Percentiles rank a stretch among this genome's conserved stretches.
phyloP scores from a whole-genome alignment of 345 rosid genomes.

The Aquilaria sinensis region DNA sequence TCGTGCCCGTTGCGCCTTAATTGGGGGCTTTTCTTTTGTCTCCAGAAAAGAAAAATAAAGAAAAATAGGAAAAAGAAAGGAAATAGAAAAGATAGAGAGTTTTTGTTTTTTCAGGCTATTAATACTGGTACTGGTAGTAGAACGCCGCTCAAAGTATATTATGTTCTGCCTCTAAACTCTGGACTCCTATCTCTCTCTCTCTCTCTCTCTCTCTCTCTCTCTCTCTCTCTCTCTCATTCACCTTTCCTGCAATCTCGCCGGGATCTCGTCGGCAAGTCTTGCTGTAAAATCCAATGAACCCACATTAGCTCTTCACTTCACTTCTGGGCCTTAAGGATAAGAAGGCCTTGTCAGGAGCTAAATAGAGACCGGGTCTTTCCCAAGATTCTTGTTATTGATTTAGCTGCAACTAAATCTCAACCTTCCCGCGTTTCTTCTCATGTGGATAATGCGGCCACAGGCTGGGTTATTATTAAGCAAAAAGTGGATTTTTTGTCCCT shows the following conservation, averaged over 20 bases:
- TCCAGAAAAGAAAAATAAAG: too few relatives aligned
- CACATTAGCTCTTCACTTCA: not conserved
- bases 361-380: not conserved
- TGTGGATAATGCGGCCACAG: conserved; percentile 11
- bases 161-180: not conserved
- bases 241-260: conserved; percentile 29
- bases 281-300: conserved; percentile 9
- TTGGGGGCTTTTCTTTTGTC: conserved; percentile 16
- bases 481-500: conserved; percentile 3
- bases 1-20: conserved; percentile 23
- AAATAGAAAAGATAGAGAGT: too few relatives aligned
- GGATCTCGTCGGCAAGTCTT: conserved; percentile 24
- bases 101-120: not conserved
- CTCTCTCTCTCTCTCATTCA: conserved; percentile 7
- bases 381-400: conserved; percentile 2
- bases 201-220: conserved; percentile 13
- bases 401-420: conserved; percentile 7
- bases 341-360: not conserved
- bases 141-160: not conserved
- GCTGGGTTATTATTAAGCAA: conserved; percentile 2
- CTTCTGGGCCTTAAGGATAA: not conserved
- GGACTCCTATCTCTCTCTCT: conserved; percentile 4
- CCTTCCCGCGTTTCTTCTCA: conserved; percentile 22
- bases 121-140: not conserved
- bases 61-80: too few relatives aligned